Evolutionary conservation across 1,284 basidiomycete species (phyloP), one percentile per base, ranked within the genome.

Genomic region (Cryptococcus sp.): DNA sequence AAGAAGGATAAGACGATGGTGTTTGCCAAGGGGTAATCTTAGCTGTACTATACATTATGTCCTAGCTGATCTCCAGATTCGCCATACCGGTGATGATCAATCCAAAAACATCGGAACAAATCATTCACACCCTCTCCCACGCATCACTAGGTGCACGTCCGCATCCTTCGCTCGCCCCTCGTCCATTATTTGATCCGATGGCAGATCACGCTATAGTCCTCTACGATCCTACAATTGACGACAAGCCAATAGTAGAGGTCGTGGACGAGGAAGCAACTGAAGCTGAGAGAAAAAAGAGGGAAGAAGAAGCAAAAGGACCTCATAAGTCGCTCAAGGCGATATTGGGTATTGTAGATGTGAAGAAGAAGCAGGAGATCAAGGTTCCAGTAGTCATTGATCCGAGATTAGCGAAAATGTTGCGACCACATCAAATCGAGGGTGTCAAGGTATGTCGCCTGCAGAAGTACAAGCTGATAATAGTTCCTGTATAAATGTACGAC

Each of bases 321-420:
- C 94, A 98, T 76, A 97, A 93, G 80, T 93, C 85, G 65, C 76
- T 98, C 58, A 87, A 85, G 66, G 78, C 82, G 45, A 79, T 98
- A 40, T 78, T 99, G 7, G 94, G 94, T 2, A 73, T 72, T 21
- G 84, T 85, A 62, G 76, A 77, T 44, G 82, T 80, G 25, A 82
- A 83, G 58, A 84, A 85, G 77, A 81, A 82, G 62, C 78, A 80
- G 52, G 75, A 77, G 7, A 80, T 83, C 45, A 98, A 97, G 75
- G 91, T 99, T 0, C 88, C 96, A 0, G 94, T 98, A 10, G 94
- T 98, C 13, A 92, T 98, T 45, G 92, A 98, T 73, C 94, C 94
- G 3, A 81, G 82, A 41, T 78, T 98, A 25, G 77, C 82, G 45
- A 94, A 91, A 70, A 87, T 93, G 2, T 79, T 98, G 37, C 83